phyloP scores from a whole-genome alignment of 305 asterid species.

The Fraxinus ornus region DNA sequence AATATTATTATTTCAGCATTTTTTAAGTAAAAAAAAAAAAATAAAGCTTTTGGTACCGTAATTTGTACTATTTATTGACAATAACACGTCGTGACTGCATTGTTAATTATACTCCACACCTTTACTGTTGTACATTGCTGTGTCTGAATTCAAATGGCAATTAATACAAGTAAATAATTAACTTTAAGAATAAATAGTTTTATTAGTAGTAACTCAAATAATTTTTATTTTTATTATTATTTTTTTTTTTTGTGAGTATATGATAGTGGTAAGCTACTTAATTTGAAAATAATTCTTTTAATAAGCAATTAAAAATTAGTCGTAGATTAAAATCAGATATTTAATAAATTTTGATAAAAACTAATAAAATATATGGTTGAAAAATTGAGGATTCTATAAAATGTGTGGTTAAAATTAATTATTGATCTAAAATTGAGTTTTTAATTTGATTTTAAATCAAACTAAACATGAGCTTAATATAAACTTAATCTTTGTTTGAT shows the following conservation, averaged over 20 bases:
- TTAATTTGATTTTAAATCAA: too few species aligned
- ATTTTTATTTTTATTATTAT: too few species aligned
- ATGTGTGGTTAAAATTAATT: too few species aligned
- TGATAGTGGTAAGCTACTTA: not conserved
- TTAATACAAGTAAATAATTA: not conserved
- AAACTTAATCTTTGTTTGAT: too few species aligned
- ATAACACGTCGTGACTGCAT: not conserved
- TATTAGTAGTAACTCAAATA: not conserved
- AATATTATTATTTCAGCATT: not conserved
- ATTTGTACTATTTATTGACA: not conserved
- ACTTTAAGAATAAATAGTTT: not conserved
- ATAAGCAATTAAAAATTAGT: not conserved
- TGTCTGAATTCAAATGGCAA: not conserved
- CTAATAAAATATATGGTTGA: too few species aligned
- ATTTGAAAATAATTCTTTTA: not conserved
- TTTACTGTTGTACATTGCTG: not conserved
- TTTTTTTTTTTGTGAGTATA: not conserved
- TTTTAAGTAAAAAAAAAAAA: not conserved
- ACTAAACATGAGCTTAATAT: too few species aligned
- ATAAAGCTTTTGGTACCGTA: not conserved
- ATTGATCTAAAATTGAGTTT: too few species aligned
- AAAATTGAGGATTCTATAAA: too few species aligned
- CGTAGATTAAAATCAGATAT: too few species aligned
- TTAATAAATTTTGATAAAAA: too few species aligned
- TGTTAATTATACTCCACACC: not conserved